Conservation (phyloP, 805 yeast genomes). For the Pichia kluyveri region DNA sequence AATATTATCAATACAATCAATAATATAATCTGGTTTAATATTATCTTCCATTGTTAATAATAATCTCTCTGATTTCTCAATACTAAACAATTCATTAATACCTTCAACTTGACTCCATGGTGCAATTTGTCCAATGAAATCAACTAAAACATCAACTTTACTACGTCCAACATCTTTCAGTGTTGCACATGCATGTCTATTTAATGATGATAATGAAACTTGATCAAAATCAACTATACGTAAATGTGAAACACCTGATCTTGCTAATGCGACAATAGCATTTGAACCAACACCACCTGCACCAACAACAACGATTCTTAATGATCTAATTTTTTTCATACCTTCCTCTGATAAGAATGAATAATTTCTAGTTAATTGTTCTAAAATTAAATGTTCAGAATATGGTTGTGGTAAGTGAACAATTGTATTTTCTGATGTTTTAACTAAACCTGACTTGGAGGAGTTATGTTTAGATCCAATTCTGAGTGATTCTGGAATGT, state of each 20-base stretch:
- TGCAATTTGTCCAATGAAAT: slow-evolving; percentile 63
- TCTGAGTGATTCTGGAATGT: background rate
- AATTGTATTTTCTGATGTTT: slow-evolving; percentile 10
- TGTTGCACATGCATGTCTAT: slow-evolving; percentile 93
- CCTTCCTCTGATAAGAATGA: slow-evolving; percentile 89
- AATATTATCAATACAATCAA: slow-evolving; percentile 94
- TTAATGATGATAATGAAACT: slow-evolving; percentile 83
- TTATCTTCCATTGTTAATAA: slow-evolving; percentile 27
- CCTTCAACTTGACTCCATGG: slow-evolving; percentile 93
- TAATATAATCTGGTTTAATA: slow-evolving; percentile 64
- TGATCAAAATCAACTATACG: slow-evolving; percentile 92
- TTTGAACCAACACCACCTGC: slow-evolving; percentile 99
- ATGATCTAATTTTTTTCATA: slow-evolving; percentile 58
- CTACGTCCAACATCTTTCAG: slow-evolving; percentile 85
- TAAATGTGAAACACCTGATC: slow-evolving; percentile 79
- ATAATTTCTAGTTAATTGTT: slow-evolving; percentile 88
- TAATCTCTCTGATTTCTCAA: slow-evolving; percentile 54
- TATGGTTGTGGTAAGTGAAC: slow-evolving; percentile 13
- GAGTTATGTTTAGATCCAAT: background rate
- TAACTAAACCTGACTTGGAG: background rate
- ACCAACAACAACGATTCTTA: slow-evolving; percentile 74
- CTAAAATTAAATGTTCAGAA: slow-evolving; percentile 70
- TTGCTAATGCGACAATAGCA: slow-evolving; percentile 82
- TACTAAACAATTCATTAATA: slow-evolving; percentile 67
- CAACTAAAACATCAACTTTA: slow-evolving; percentile 72